Evolutionary conservation across 768 basidiomycete genomes (phyloP), one percentile per base, ranked within the genome.

Genomic region (Auricularia sp.): DNA sequence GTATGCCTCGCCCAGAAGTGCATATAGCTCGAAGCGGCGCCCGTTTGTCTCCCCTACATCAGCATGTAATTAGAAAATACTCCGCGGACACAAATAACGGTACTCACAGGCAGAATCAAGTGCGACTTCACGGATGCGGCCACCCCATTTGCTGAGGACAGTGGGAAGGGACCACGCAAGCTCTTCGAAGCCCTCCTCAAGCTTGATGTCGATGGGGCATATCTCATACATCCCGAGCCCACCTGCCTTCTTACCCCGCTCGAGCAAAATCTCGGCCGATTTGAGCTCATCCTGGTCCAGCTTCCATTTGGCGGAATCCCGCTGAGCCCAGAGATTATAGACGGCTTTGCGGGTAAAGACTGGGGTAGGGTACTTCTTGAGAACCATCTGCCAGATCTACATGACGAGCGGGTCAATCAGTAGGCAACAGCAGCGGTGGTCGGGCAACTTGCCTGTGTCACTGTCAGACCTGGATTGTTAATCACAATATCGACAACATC

Each of bases 41-140:
- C 69, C 70, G 67, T 77, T 77, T 1, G 74, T 76, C 3, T 74
- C 72, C 70, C 72, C 76, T 76, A 21, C 33, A 61, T 23, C 7
- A 36, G 12, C 60, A n/a, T 36, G 4, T 36, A 23, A 23, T 23
- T 23, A 23, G 23, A 23, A 23, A 23, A 23, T 23, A 23, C 39
- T 36, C 12, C n/a, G 21, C 16, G 8, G 16, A 16, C 42, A 16
- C 42, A 43, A 43, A 43, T 8, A 8, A 43, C 4, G 36, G 44
- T 36, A 61, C 1, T 67, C 70, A 75, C 75, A 76, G 12, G 74
- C 66, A 2, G 73, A 76, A 64, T 76, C 75, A 3, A 76, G 35
- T 11, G 68, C 56, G 18, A 73, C 63, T 51, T 77, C 76, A 6
- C 66, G 64, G 0, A 76, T 67, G 1, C 65, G 35, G 1, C 65